Percentiles rank a stretch among this genome's conserved stretches.
Evolutionary conservation across 495 filamentous ascomycete genomes (phyloP).

Genomic region (Usnea hakonensis): DNA sequence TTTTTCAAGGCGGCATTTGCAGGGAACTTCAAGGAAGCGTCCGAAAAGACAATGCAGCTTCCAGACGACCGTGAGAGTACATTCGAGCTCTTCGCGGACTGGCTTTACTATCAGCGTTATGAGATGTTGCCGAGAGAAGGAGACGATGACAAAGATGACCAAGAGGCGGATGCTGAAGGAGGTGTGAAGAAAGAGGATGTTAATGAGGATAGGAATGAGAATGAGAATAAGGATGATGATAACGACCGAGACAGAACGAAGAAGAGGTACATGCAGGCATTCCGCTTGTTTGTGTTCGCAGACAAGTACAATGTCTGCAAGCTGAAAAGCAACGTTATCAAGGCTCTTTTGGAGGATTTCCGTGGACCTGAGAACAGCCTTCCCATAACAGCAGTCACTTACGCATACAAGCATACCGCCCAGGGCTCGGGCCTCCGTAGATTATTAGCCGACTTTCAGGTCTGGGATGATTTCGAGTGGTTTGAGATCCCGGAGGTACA

Average conservation of each 20-base stretch:
- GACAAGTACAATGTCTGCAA: constrained; percentile 1
- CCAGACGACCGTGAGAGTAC: constrained; percentile 10
- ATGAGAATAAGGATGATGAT: too few species aligned
- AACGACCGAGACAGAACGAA: too few species aligned
- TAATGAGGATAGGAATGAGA: too few species aligned
- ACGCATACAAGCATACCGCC: not conserved
- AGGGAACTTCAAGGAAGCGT: constrained; percentile 8
- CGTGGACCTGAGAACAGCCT: not conserved
- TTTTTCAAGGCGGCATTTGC: constrained; percentile 12
- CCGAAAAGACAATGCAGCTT: constrained; percentile 3
- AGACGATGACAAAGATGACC: too few species aligned
- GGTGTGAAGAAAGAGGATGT: too few species aligned
- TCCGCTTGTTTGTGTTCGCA: not conserved
- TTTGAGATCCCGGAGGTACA: not conserved
- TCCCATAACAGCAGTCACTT: not conserved
- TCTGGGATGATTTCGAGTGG: not conserved
- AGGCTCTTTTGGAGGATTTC: not conserved
- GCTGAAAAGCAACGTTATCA: not conserved
- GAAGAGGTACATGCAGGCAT: not conserved
- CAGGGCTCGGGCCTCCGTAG: not conserved
- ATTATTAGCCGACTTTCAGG: not conserved
- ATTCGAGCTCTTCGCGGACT: constrained; percentile 16
- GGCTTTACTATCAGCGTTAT: constrained; percentile 1
- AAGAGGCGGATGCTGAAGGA: too few species aligned
- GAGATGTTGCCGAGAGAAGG: not conserved